These are phyloP conservation scores for Zasmidium citrigriseum DNA, from an alignment of 2,329 filamentous ascomycete species.

Conservation along the genomic window DNA sequence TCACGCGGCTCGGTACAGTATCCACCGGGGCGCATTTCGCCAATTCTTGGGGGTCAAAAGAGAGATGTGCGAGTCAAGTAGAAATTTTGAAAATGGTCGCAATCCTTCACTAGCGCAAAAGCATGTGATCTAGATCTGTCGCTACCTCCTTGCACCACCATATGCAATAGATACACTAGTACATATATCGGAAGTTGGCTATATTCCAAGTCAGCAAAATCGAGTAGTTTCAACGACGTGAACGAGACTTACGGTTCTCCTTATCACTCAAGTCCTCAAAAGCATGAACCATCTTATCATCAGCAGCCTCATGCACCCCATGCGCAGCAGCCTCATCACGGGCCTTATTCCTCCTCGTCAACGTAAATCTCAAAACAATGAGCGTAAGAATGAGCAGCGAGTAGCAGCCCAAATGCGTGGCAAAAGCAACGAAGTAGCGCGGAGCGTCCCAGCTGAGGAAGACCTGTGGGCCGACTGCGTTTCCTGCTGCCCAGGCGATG, in stretches of 20 bases:
- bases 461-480: slow-evolving; percentile 67
- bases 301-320: slow-evolving; percentile 24
- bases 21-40: neutral
- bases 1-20: neutral
- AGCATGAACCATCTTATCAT: slow-evolving; percentile 33
- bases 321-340: slow-evolving; percentile 35
- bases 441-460: slow-evolving; percentile 63
- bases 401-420: slow-evolving; percentile 71
- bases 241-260: slow-evolving; percentile 28
- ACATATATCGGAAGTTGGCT: slow-evolving; percentile 4
- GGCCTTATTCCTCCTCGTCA: slow-evolving; percentile 44
- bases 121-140: neutral
- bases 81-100: neutral
- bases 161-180: neutral
- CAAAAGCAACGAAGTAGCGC: slow-evolving; percentile 69
- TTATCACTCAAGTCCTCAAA: slow-evolving; percentile 36
- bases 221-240: slow-evolving; percentile 5
- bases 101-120: neutral
- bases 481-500: slow-evolving; percentile 68
- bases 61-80: neutral
- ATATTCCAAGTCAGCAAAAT: neutral
- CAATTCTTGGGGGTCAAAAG: neutral
- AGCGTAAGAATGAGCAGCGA: slow-evolving; percentile 47
- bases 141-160: neutral
- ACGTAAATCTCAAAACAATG: slow-evolving; percentile 44